Conservation (phyloP, 768 basidiomycete species). For the Megacollybia marginata region DNA sequence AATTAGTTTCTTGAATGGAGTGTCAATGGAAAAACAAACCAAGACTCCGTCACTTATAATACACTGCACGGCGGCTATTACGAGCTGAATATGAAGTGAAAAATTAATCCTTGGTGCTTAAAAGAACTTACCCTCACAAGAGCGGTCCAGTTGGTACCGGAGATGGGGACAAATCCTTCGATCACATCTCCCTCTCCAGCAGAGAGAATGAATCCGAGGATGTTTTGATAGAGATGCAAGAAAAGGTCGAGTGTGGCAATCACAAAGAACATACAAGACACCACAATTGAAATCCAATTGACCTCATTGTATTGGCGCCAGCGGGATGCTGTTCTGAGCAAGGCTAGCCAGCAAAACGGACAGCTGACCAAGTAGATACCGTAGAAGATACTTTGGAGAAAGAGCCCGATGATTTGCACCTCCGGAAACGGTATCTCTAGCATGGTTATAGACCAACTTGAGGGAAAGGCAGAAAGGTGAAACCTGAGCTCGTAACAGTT, state of each 20-base stretch:
- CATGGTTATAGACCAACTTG: background rate
- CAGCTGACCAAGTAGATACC: background rate
- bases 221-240: background rate
- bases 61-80: too few species aligned
- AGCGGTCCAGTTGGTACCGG: too few species aligned
- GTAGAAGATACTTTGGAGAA: background rate
- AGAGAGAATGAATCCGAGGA: background rate
- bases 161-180: background rate
- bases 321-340: background rate
- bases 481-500: too few species aligned
- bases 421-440: background rate
- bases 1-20: too few species aligned
- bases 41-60: too few species aligned
- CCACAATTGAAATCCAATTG: background rate
- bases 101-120: too few species aligned
- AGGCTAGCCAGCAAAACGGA: background rate
- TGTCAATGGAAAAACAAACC: too few species aligned
- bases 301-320: background rate
- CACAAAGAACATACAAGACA: background rate
- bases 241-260: background rate
- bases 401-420: background rate
- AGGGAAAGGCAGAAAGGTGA: too few species aligned
- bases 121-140: too few species aligned
- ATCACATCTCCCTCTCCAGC: background rate
- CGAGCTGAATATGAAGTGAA: too few species aligned